A percentile compares a stretch with the other conserved stretches of the same genome.
phyloP scores from a whole-genome alignment of 306 rosid species.

The Fagus crenata region DNA sequence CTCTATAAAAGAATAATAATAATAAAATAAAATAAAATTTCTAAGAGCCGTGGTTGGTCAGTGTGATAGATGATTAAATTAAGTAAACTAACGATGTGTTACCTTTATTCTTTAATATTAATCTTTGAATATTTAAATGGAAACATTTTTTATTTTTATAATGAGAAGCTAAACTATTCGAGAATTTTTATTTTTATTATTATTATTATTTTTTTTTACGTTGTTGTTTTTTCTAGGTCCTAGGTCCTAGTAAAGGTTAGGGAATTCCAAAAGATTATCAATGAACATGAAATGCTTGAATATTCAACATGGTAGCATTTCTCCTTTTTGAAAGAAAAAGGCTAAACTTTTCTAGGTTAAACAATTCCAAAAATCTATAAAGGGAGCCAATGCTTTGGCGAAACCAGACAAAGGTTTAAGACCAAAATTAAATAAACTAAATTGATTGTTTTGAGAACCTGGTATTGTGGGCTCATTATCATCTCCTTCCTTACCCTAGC shows the following conservation, averaged over 20 bases:
- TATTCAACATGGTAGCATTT: background rate
- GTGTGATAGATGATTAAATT: background rate
- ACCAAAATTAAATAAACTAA: no score
- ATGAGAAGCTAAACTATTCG: background rate
- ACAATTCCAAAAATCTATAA: background rate
- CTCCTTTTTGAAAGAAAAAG: background rate
- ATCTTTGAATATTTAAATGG: background rate
- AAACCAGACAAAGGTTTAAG: background rate
- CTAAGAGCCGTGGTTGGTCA: background rate
- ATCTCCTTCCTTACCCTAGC: no score
- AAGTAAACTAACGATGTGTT: background rate
- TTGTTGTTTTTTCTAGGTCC: background rate
- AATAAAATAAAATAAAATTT: no score
- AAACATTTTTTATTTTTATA: background rate
- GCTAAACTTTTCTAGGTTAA: background rate
- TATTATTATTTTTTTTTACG: background rate
- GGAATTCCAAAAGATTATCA: background rate
- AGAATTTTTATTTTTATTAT: no score
- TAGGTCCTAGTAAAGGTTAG: background rate
- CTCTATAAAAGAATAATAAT: no score
- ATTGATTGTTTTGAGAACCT: no score
- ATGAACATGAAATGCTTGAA: background rate
- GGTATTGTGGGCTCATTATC: background rate
- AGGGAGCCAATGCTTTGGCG: background rate
- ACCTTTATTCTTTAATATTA: background rate